Evolutionary conservation across 1,284 basidiomycete genomes (phyloP), one percentile per base, ranked within the genome.

Genomic region (Cryptococcus sp.): DNA sequence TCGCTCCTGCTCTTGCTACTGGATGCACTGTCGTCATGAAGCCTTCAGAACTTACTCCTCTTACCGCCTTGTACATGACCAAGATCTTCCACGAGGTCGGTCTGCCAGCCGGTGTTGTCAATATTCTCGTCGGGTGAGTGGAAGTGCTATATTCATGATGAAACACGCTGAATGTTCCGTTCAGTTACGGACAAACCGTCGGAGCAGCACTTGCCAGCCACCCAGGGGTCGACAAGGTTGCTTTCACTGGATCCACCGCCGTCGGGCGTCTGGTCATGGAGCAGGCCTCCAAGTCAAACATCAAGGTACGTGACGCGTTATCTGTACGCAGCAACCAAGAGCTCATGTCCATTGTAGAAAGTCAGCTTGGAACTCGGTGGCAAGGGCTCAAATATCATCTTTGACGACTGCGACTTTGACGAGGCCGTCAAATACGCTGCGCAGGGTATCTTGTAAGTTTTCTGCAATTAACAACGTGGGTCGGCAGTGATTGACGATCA

Each of bases 291-390:
- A 75, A 80, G 62, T 78, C 78, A 58, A 83, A 84, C 77, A 75
- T 84, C 68, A 83, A 83, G 75, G 64, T 58, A 20, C 48, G 62
- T 57, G 3, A 15, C 39, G 56, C 47, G 54, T 63, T 23, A 13
- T 22, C n/a, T 16, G 22, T 20, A 16, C 43, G 40, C 27, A 11
- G 20, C 4, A 23, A 38, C 15, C 38, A 35, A 8, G 7, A 39
- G 49, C 61, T 43, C 38, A 47, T 38, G 13, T 8, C 25, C 23
- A 35, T 16, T 20, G 23, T 50, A 63, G 66, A 79, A 91, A 85
- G 88, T 95, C 52, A 92, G 91, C 4, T 86, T 96, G 68, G 93
- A 97, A 80, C 85, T 97, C 50, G 93, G 93, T 41, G 93, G 93
- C 40, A 97, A 96, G 84, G 88, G 87, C 60, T 90, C 92, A 22